These are phyloP conservation scores for Naegleria fowleri DNA, from an alignment of 208 protist species.

Conservation along the genomic window DNA sequence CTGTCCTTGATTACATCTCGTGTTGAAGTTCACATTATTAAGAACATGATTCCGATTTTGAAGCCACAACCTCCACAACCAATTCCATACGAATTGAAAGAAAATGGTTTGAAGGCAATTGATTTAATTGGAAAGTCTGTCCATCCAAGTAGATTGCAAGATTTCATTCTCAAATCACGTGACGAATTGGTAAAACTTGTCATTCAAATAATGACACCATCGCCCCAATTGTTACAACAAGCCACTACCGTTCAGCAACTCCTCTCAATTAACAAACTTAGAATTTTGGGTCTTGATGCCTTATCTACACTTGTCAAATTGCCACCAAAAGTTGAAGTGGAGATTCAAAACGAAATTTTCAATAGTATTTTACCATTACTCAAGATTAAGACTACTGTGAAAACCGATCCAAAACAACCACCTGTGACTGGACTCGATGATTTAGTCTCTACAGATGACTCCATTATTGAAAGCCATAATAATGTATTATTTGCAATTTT, in stretches of 20 bases:
- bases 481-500: background rate
- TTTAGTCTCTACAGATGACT: background rate
- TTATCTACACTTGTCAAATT: background rate
- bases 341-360: background rate
- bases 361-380: background rate
- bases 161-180: background rate
- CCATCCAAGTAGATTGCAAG: background rate
- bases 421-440: background rate
- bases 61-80: background rate
- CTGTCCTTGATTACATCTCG: background rate
- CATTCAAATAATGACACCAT: background rate
- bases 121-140: constrained; percentile 26
- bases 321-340: background rate
- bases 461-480: background rate
- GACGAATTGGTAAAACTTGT: background rate
- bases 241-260: background rate
- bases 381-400: background rate
- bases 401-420: background rate
- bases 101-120: background rate
- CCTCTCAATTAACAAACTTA: background rate
- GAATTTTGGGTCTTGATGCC: background rate
- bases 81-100: background rate
- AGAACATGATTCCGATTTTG: background rate
- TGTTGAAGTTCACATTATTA: constrained; percentile 19
- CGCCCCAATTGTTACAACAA: background rate